These are phyloP conservation scores for Bipolaris victoriae DNA, from an alignment of 2,329 filamentous ascomycete genomes.

Conservation along the genomic window DNA sequence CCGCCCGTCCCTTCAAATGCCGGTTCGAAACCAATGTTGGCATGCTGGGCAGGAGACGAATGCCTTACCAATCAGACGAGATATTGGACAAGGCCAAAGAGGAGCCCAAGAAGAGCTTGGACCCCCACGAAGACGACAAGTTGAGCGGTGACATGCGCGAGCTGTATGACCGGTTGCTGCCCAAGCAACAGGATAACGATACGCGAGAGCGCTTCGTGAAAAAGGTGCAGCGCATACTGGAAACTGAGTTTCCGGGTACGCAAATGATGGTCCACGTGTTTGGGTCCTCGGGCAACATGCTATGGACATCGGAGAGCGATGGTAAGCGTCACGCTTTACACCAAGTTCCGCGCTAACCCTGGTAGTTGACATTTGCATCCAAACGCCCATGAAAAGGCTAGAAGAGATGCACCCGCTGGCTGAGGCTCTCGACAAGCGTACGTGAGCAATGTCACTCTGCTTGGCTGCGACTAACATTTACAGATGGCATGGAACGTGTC, in stretches of 20 bases:
- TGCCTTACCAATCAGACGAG: constrained; percentile 89
- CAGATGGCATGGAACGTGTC: constrained; percentile 95
- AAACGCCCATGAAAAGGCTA: constrained; percentile 84
- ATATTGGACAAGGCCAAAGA: constrained; percentile 75
- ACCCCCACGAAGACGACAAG: constrained; percentile 53
- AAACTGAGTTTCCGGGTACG: constrained; percentile 88
- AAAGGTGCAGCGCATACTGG: constrained; percentile 87
- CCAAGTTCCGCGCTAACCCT: constrained; percentile 29
- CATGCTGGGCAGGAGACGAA: constrained; percentile 75
- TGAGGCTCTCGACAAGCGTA: constrained; percentile 83
- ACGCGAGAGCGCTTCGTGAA: constrained; percentile 77
- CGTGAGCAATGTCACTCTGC: constrained; percentile 45
- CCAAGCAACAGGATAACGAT: constrained; percentile 77
- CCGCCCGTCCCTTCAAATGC: constrained; percentile 68
- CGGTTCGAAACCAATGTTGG: constrained; percentile 88
- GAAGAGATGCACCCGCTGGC: constrained; percentile 92
- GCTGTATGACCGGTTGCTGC: constrained; percentile 83
- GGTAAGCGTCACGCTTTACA: constrained; percentile 61
- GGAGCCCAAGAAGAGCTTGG: constrained; percentile 63
- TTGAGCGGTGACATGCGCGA: constrained; percentile 83
- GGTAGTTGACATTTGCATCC: constrained; percentile 95
- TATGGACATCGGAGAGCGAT: constrained; percentile 96
- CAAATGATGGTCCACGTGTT: constrained; percentile 92
- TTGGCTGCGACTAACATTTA: constrained; percentile 40
- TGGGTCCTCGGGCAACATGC: constrained; percentile 94